A percentile compares a stretch with the other conserved stretches of the same genome.
These are phyloP conservation scores for Crithidia acanthocephali DNA, from an alignment of 208 protist genomes.

Conservation along the genomic window DNA sequence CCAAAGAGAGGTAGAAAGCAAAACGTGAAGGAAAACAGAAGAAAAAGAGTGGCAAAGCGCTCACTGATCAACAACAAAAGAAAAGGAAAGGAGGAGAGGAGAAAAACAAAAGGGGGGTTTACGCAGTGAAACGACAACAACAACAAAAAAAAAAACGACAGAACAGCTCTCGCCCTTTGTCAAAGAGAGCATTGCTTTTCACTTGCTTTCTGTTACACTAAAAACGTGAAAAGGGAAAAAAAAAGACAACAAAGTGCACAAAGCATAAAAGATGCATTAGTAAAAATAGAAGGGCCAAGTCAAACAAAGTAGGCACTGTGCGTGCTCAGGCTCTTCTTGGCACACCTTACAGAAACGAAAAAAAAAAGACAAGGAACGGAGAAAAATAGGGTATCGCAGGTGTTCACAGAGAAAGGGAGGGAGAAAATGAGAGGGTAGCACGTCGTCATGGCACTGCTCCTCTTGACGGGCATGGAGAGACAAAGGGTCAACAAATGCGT, in stretches of 20 bases:
- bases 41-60: not conserved
- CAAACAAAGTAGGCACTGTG: too few species aligned
- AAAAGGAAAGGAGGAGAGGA: constrained; percentile 4
- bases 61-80: constrained; percentile 4
- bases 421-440: not conserved
- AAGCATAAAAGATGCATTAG: too few species aligned
- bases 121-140: not conserved
- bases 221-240: not conserved
- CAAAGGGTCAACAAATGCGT: not conserved
- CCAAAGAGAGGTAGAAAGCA: too few species aligned
- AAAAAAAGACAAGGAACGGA: too few species aligned
- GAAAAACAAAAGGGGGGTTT: constrained; percentile 8
- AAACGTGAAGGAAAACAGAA: not conserved
- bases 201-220: too few species aligned
- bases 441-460: too few species aligned
- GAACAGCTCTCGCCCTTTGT: not conserved
- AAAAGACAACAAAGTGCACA: not conserved
- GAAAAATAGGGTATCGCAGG: not conserved
- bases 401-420: not conserved
- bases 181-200: too few species aligned
- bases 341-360: too few species aligned
- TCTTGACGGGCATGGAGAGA: not conserved
- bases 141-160: constrained; percentile 21
- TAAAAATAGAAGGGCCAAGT: too few species aligned
- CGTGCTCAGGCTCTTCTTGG: too few species aligned